These are phyloP conservation scores for Raphanus raphanistrum DNA, from an alignment of 345 rosid genomes.

Conservation along the genomic window DNA sequence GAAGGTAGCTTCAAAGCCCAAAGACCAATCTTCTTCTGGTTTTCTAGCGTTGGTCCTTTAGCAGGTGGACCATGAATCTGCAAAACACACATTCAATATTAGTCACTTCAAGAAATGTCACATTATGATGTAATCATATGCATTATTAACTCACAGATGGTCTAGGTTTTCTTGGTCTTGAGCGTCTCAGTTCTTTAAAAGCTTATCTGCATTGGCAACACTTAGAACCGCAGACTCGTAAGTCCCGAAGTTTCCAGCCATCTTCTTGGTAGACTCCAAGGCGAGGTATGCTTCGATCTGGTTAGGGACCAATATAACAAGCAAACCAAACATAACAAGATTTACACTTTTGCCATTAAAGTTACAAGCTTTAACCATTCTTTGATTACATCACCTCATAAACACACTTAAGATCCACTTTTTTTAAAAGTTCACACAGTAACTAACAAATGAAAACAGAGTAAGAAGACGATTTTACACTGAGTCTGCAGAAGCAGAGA, in stretches of 20 bases:
- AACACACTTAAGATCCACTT: background rate
- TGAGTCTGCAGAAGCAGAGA: background rate
- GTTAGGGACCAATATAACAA: constrained; percentile 48
- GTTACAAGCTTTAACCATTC: background rate
- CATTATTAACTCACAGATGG: constrained; percentile 52
- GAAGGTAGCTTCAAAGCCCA: constrained; percentile 85
- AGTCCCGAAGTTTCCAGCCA: constrained; percentile 79
- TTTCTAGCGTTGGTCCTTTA: constrained; percentile 60
- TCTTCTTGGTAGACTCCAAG: constrained; percentile 70
- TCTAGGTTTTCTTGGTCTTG: constrained; percentile 68
- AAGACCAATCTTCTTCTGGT: constrained; percentile 70
- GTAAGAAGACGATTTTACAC: background rate
- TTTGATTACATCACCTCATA: no score
- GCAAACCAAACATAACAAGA: background rate
- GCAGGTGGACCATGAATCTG: constrained; percentile 85
- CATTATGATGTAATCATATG: background rate
- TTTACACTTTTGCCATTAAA: no score
- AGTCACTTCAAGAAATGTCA: constrained; percentile 1
- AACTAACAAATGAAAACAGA: background rate
- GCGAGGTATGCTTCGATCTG: constrained; percentile 67
- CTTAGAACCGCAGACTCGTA: constrained; percentile 85
- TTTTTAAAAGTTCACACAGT: background rate
- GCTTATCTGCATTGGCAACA: constrained; percentile 55
- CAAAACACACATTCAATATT: constrained; percentile 15
- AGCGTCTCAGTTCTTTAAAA: constrained; percentile 67